phyloP scores from a whole-genome alignment of 1,284 basidiomycete genomes.

The Pholiota adiposa region DNA sequence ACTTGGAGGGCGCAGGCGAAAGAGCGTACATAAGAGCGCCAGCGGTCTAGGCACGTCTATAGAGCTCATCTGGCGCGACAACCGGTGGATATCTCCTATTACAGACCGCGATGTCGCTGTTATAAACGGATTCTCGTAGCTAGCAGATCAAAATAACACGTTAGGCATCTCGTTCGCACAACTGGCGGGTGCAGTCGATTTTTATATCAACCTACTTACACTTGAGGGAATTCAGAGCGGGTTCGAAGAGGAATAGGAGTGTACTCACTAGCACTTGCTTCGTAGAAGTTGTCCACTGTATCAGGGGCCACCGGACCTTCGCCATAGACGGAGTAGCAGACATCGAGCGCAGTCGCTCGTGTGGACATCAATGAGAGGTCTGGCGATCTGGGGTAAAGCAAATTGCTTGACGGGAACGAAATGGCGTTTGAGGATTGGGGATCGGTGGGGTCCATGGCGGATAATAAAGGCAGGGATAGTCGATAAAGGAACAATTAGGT shows the following conservation, averaged over 20 bases:
- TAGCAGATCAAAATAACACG: constrained; percentile 16
- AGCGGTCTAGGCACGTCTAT: constrained; percentile 69
- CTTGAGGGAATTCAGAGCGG: too few species aligned
- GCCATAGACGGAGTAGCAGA: constrained; percentile 70
- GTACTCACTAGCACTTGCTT: constrained; percentile 65
- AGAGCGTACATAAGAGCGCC: constrained; percentile 58
- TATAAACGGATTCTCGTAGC: constrained; percentile 75
- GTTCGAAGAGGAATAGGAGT: too few species aligned
- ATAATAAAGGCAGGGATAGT: background rate
- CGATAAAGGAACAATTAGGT: background rate
- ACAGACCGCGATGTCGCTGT: constrained; percentile 73
- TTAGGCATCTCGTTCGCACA: constrained; percentile 3
- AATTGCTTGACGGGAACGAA: constrained; percentile 19
- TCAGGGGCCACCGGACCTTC: constrained; percentile 49
- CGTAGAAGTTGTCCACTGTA: constrained; percentile 64
- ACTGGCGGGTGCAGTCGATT: background rate
- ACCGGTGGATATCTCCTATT: constrained; percentile 67
- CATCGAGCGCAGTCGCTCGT: constrained; percentile 62
- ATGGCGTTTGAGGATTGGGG: constrained; percentile 16
- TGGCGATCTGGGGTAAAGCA: constrained; percentile 20
- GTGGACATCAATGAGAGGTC: constrained; percentile 50
- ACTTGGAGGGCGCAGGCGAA: constrained; percentile 48
- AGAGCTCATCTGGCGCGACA: constrained; percentile 58
- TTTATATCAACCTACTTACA: constrained; percentile 12
- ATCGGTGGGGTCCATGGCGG: constrained; percentile 17